phyloP scores from a whole-genome alignment of 106 monocot genomes.

The Dendrobium catenatum region DNA sequence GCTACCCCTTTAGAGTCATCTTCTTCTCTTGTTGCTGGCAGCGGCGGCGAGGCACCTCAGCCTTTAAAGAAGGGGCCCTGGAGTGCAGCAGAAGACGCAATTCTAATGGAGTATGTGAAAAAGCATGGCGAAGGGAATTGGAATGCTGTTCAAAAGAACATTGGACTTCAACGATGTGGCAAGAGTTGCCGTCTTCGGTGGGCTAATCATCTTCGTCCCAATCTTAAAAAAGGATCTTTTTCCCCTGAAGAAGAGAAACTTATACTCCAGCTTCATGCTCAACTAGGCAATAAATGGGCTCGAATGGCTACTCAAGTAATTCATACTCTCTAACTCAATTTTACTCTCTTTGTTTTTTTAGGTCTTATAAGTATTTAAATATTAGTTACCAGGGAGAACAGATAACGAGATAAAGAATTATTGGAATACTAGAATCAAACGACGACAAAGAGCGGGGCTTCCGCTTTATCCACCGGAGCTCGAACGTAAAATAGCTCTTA shows the following conservation, averaged over 20 bases:
- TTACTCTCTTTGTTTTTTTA: neutral
- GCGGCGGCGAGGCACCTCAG: neutral
- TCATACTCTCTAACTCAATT: neutral
- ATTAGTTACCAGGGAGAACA: slow-evolving; percentile 54
- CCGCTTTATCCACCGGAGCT: slow-evolving; percentile 48
- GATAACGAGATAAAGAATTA: slow-evolving; percentile 85
- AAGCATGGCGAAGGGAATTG: slow-evolving; percentile 68
- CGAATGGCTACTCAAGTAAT: slow-evolving; percentile 49
- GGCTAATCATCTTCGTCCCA: slow-evolving; percentile 64
- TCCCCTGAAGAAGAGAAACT: slow-evolving; percentile 38
- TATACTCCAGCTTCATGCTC: slow-evolving; percentile 53
- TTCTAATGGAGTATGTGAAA: slow-evolving; percentile 49
- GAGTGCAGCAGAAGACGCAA: slow-evolving; percentile 69
- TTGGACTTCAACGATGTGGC: slow-evolving; percentile 51
- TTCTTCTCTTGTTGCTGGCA: neutral
- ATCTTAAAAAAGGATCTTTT: slow-evolving; percentile 66
- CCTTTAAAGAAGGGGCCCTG: slow-evolving; percentile 51
- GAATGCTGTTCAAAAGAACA: slow-evolving; percentile 62
- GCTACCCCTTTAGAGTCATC: neutral
- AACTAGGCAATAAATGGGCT: slow-evolving; percentile 71
- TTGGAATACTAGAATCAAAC: slow-evolving; percentile 68
- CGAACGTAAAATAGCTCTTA: slow-evolving; percentile 2
- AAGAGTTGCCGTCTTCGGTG: slow-evolving; percentile 78
- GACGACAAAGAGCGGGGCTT: slow-evolving; percentile 42
- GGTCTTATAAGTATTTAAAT: no score